These are phyloP conservation scores for Psilocybe azurescens DNA, from an alignment of 768 basidiomycete species.

Conservation along the genomic window DNA sequence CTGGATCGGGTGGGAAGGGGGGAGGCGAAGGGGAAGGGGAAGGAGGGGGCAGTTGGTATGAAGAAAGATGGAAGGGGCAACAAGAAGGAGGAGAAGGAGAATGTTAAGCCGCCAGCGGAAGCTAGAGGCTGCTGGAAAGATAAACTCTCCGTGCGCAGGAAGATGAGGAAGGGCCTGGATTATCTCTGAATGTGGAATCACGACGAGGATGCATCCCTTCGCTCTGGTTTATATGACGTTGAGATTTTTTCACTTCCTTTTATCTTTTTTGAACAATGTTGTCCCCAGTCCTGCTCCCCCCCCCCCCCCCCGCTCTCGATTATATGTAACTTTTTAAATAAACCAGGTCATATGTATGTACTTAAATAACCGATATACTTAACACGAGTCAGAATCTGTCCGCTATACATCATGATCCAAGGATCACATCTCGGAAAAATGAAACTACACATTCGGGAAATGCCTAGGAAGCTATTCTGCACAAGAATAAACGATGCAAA, in stretches of 20 bases:
- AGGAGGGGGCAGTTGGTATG: background rate
- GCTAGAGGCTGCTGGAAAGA: conserved; percentile 11
- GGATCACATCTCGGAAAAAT: conserved; percentile 18
- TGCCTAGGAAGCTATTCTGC: conserved; percentile 20
- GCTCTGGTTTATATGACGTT: too few relatives aligned
- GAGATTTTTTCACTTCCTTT: too few relatives aligned
- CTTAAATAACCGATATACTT: conserved; percentile 3
- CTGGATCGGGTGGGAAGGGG: too few relatives aligned
- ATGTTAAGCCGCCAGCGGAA: background rate
- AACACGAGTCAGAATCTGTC: conserved; percentile 15
- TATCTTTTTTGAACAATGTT: too few relatives aligned
- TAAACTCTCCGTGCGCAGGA: conserved; percentile 2
- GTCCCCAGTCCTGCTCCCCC: background rate
- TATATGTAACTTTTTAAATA: conserved; percentile 5
- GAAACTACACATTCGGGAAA: conserved; percentile 26
- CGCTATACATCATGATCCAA: conserved; percentile 18
- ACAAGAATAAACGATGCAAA: background rate
- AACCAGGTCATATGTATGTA: conserved; percentile 1
- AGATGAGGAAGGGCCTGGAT: conserved; percentile 8
- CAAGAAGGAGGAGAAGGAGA: conserved; percentile 15
- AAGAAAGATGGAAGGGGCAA: background rate
- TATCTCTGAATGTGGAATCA: conserved; percentile 1
- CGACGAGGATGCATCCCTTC: background rate
- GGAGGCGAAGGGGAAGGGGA: background rate
- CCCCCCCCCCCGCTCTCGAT: background rate